Evolutionary conservation across 2,329 filamentous ascomycete species (phyloP).

Genomic region (Periconia macrospinosa): DNA sequence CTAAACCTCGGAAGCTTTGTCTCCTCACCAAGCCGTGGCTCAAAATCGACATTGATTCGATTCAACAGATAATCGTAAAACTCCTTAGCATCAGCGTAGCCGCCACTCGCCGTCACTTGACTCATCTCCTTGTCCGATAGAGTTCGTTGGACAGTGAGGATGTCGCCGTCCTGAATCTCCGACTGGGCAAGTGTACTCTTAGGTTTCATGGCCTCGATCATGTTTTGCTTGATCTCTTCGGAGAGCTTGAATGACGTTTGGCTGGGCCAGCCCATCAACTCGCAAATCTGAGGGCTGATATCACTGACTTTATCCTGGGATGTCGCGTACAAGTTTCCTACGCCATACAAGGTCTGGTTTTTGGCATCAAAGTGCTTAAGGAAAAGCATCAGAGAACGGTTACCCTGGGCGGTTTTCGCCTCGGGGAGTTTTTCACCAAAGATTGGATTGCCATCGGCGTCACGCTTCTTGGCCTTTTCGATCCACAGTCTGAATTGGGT

Average conservation of each 20-base stretch:
- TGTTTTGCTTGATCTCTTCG: slow-evolving; percentile 97
- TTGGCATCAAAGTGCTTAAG: slow-evolving; percentile 88
- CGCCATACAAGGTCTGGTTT: slow-evolving; percentile 72
- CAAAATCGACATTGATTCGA: slow-evolving; percentile 77
- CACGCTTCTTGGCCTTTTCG: slow-evolving; percentile 68
- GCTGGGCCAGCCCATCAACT: slow-evolving; percentile 83
- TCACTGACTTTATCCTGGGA: slow-evolving; percentile 88
- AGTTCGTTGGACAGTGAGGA: slow-evolving; percentile 86
- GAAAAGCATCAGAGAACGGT: slow-evolving; percentile 75
- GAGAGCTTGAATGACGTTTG: slow-evolving; percentile 74
- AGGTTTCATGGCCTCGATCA: slow-evolving; percentile 93
- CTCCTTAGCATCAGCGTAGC: slow-evolving; percentile 70
- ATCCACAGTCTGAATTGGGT: slow-evolving; percentile 79
- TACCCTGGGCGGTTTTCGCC: slow-evolving; percentile 54
- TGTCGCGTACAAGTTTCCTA: slow-evolving; percentile 83
- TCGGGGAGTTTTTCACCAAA: slow-evolving; percentile 70
- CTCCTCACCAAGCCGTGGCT: slow-evolving; percentile 61
- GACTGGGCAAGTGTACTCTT: slow-evolving; percentile 88
- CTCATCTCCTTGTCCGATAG: slow-evolving; percentile 52
- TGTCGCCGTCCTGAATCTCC: slow-evolving; percentile 95
- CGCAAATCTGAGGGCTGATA: slow-evolving; percentile 73
- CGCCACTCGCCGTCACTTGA: slow-evolving; percentile 41
- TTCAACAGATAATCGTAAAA: slow-evolving; percentile 95
- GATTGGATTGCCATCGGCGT: slow-evolving; percentile 69
- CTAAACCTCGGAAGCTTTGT: slow-evolving; percentile 69